Evolutionary conservation across 2,329 filamentous ascomycete genomes (phyloP).

Genomic region (Raffaelea albimanens): DNA sequence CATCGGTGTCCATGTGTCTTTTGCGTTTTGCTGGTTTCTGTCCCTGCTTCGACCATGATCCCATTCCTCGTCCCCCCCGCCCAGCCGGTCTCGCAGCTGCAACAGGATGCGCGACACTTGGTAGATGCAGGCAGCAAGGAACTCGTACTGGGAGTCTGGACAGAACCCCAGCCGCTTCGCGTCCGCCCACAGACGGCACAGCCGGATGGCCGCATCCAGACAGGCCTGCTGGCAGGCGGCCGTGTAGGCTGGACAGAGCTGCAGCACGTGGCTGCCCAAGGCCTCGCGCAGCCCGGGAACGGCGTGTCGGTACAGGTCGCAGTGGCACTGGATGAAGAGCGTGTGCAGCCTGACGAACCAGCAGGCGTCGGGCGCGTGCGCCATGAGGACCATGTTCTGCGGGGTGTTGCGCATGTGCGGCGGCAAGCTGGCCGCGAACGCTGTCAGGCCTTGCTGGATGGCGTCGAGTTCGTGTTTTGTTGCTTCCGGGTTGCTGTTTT

Average conservation of each 20-base stretch:
- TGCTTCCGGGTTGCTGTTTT: neutral
- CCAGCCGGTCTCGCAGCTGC: neutral
- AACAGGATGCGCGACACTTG: slow-evolving; percentile 1
- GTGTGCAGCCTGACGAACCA: slow-evolving; percentile 4
- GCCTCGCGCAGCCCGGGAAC: slow-evolving; percentile 4
- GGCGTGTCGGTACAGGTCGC: slow-evolving; percentile 2
- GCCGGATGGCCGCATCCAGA: neutral
- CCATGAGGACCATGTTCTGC: slow-evolving; percentile 1
- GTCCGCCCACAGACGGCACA: slow-evolving; percentile 1
- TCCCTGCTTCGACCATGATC: no score
- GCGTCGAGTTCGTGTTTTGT: neutral
- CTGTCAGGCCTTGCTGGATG: neutral
- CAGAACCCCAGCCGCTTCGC: neutral
- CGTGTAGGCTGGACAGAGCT: neutral
- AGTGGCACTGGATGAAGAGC: slow-evolving; percentile 2
- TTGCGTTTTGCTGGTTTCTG: neutral
- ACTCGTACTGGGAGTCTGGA: neutral
- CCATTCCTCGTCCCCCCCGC: neutral
- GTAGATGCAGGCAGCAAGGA: slow-evolving; percentile 1
- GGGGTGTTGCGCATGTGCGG: neutral
- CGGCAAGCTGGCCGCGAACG: neutral
- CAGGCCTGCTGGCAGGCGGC: slow-evolving; percentile 2
- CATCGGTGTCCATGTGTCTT: neutral
- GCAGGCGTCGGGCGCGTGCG: slow-evolving; percentile 1
- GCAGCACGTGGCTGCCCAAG: neutral